phyloP scores from a whole-genome alignment of 495 filamentous ascomycete species.

The Lentithecium fluviatile region DNA sequence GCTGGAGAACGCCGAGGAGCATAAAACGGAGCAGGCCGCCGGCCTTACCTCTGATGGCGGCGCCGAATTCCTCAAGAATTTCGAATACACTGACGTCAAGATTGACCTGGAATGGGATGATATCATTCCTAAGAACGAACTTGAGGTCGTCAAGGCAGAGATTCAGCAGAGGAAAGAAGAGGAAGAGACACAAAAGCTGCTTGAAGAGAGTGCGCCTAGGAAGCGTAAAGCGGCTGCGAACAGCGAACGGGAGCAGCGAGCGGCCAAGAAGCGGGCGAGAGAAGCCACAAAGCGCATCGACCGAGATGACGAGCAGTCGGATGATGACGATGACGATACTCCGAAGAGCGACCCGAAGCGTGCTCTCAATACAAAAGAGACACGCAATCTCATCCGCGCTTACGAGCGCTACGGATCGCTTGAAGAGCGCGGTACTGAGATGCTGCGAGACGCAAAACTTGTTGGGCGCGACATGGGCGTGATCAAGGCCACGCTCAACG shows the following conservation, averaged over 20 bases:
- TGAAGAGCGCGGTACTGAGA: constrained; percentile 78
- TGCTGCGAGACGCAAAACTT: constrained; percentile 81
- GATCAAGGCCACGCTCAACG: constrained; percentile 65
- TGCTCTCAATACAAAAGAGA: constrained; percentile 84
- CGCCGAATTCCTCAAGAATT: constrained; percentile 87
- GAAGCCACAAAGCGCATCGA: constrained; percentile 61
- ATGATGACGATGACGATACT: constrained; percentile 51
- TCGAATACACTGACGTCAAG: constrained; percentile 90
- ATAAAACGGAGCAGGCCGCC: constrained; percentile 86
- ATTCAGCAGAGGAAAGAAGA: constrained; percentile 82
- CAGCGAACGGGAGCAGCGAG: constrained; percentile 75
- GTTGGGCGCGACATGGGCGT: constrained; percentile 75
- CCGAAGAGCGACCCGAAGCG: constrained; percentile 72
- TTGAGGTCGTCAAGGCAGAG: constrained; percentile 82
- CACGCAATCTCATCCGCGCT: constrained; percentile 80
- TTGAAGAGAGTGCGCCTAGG: constrained; percentile 82
- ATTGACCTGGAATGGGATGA: constrained; percentile 94
- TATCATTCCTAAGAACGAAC: constrained; percentile 91
- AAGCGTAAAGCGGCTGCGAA: constrained; percentile 71
- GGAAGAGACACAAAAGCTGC: constrained; percentile 73
- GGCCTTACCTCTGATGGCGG: constrained; percentile 88
- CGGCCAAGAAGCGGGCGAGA: constrained; percentile 87
- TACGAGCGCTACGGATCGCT: constrained; percentile 87
- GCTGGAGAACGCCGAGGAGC: constrained; percentile 90
- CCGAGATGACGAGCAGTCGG: constrained; percentile 55